These are phyloP conservation scores for Ceratorhiza oryzae-sativae DNA, from an alignment of 1,284 basidiomycete genomes.

Conservation along the genomic window DNA sequence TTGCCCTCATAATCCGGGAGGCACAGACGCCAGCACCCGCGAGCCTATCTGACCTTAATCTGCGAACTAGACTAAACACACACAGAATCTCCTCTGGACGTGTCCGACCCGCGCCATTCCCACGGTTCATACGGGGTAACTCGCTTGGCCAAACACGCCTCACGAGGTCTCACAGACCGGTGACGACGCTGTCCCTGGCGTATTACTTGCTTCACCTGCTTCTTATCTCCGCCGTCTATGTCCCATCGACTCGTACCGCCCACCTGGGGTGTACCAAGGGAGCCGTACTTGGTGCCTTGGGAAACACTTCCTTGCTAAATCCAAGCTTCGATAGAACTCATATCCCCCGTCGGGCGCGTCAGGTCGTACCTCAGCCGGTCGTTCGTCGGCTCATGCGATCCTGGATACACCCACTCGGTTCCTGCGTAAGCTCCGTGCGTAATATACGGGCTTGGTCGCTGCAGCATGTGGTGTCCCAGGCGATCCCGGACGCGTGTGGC, in stretches of 20 bases:
- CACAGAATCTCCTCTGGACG: slow-evolving; percentile 12
- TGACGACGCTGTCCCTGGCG: slow-evolving; percentile 24
- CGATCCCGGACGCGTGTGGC: slow-evolving; percentile 26
- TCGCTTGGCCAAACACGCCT: slow-evolving; percentile 9
- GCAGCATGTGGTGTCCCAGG: slow-evolving; percentile 34
- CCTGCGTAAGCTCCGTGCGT: slow-evolving; percentile 15
- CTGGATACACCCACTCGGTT: neutral
- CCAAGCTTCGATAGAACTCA: slow-evolving; percentile 29
- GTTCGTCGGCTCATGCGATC: slow-evolving; percentile 11
- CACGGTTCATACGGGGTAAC: slow-evolving; percentile 35
- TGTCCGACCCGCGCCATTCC: slow-evolving; percentile 12
- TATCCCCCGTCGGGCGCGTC: slow-evolving; percentile 15
- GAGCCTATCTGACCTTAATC: slow-evolving; percentile 38
- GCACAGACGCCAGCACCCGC: neutral
- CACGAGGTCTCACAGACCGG: neutral
- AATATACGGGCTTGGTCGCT: neutral
- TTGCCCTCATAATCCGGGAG: slow-evolving; percentile 15
- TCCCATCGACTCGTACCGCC: slow-evolving; percentile 17
- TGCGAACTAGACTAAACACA: slow-evolving; percentile 26
- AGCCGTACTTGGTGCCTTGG: slow-evolving; percentile 38
- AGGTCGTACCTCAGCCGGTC: slow-evolving; percentile 18
- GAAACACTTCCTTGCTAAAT: slow-evolving; percentile 23
- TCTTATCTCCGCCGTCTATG: slow-evolving; percentile 36
- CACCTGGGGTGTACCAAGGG: slow-evolving; percentile 21
- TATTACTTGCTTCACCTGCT: slow-evolving; percentile 24